Evolutionary conservation across 768 basidiomycete genomes (phyloP).

Genomic region (Leucocoprinus birnbaumii): DNA sequence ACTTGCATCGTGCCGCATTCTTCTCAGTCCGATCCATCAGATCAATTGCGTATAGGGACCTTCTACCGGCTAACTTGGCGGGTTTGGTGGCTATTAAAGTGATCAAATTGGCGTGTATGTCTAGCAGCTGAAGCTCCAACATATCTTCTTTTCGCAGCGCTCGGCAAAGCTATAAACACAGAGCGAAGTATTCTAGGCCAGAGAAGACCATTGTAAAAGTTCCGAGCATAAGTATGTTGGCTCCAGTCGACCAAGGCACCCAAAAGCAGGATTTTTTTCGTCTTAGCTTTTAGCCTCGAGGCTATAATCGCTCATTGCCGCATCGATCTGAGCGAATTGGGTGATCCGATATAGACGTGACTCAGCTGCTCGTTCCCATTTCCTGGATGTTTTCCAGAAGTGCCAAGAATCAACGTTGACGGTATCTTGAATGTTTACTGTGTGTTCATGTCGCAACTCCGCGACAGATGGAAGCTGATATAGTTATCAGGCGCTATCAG

Average conservation of each 20-base stretch:
- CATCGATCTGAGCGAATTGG: neutral
- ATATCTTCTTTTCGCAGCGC: too few relatives aligned
- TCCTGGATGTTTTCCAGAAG: neutral
- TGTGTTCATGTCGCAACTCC: neutral
- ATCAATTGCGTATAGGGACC: too few relatives aligned
- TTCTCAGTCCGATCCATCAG: too few relatives aligned
- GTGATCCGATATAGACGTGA: neutral
- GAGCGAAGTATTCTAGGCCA: too few relatives aligned
- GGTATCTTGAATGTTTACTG: neutral
- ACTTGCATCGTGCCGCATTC: neutral
- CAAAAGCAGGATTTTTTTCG: neutral
- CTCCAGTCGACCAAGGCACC: too few relatives aligned
- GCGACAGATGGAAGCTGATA: neutral
- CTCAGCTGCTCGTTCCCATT: neutral
- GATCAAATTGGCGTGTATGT: constrained; percentile 7
- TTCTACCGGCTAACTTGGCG: too few relatives aligned
- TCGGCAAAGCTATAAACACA: too few relatives aligned
- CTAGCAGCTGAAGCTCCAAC: neutral
- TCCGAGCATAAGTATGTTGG: too few relatives aligned
- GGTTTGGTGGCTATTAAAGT: neutral
- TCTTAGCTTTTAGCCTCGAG: constrained; percentile 7
- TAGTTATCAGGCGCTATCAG: neutral
- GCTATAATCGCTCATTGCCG: neutral
- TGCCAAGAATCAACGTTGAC: constrained; percentile 1
- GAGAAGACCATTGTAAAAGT: too few relatives aligned